These are phyloP conservation scores for Exidia glandulosa DNA, from an alignment of 768 basidiomycete species.

Conservation along the genomic window DNA sequence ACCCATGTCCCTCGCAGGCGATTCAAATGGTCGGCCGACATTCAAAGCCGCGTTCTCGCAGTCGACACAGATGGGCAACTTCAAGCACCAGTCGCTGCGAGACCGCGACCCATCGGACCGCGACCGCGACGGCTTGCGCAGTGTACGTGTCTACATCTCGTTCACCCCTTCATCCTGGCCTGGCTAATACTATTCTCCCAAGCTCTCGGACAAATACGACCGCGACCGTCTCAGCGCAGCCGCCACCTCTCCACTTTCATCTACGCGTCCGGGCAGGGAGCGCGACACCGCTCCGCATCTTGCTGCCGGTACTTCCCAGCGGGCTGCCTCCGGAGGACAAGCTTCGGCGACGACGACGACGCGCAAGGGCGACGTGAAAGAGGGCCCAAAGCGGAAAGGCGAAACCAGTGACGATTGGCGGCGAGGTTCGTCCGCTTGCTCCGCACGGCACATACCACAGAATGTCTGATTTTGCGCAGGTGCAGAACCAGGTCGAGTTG, in stretches of 20 bases:
- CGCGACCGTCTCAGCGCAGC: conserved; percentile 38
- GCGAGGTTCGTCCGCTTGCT: conserved; percentile 40
- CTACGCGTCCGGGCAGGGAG: neutral
- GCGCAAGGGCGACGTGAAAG: conserved; percentile 35
- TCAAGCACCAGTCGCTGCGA: conserved; percentile 78
- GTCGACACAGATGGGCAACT: conserved; percentile 88
- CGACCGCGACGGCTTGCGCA: conserved; percentile 43
- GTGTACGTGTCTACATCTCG: conserved; percentile 32
- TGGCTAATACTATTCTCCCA: conserved; percentile 3
- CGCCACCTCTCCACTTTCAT: conserved; percentile 4
- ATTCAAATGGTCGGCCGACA: conserved; percentile 47
- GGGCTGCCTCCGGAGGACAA: neutral
- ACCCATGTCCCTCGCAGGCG: conserved; percentile 16
- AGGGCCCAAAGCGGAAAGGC: conserved; percentile 52
- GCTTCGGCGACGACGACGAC: neutral
- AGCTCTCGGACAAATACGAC: conserved; percentile 85
- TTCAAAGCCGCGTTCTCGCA: conserved; percentile 67
- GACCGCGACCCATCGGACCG: conserved; percentile 33
- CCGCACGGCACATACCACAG: neutral
- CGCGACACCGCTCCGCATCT: conserved; percentile 54
- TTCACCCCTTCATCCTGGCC: neutral
- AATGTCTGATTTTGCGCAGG: conserved; percentile 20
- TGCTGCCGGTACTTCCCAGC: conserved; percentile 26
- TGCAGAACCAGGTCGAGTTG: conserved; percentile 37
- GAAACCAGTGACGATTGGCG: conserved; percentile 80